Evolutionary conservation across 140 eudicot genomes (phyloP).

Genomic region (Senecio squalidus): DNA sequence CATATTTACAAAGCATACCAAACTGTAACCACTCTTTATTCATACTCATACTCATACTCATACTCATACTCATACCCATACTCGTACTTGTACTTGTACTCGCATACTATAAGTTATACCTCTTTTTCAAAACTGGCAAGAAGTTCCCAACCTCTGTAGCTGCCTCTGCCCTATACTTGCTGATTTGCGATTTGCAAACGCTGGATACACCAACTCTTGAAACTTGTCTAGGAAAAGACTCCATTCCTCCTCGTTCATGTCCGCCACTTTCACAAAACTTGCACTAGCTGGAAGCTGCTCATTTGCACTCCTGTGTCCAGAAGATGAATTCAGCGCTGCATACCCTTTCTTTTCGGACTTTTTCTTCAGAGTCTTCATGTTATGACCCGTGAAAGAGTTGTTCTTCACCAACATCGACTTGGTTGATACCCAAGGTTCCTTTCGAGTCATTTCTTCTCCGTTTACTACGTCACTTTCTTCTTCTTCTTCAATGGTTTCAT

Average conservation of each 20-base stretch:
- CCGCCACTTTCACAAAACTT: slow-evolving; percentile 66
- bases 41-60: no score
- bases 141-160: slow-evolving; percentile 87
- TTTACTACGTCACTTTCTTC: slow-evolving; percentile 37
- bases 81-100: slow-evolving; percentile 20
- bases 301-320: slow-evolving; percentile 80
- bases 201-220: slow-evolving; percentile 55
- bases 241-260: slow-evolving; percentile 87
- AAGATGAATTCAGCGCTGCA: slow-evolving; percentile 44
- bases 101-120: background rate
- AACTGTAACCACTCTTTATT: no score
- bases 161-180: slow-evolving; percentile 65
- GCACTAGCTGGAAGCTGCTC: slow-evolving; percentile 79
- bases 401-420: slow-evolving; percentile 45
- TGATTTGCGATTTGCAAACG: slow-evolving; percentile 70
- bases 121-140: slow-evolving; percentile 89
- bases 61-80: no score
- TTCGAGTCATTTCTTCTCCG: slow-evolving; percentile 4
- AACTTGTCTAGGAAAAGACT: slow-evolving; percentile 63
- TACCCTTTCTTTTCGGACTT: slow-evolving; percentile 24
- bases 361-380: slow-evolving; percentile 24
- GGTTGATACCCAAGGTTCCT: slow-evolving; percentile 25
- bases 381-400: slow-evolving; percentile 44
- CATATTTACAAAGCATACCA: no score
- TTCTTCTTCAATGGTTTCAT: slow-evolving; percentile 69